These are phyloP conservation scores for Rhodotorula taiwanensis DNA, from an alignment of 768 basidiomycete species.

Conservation along the genomic window DNA sequence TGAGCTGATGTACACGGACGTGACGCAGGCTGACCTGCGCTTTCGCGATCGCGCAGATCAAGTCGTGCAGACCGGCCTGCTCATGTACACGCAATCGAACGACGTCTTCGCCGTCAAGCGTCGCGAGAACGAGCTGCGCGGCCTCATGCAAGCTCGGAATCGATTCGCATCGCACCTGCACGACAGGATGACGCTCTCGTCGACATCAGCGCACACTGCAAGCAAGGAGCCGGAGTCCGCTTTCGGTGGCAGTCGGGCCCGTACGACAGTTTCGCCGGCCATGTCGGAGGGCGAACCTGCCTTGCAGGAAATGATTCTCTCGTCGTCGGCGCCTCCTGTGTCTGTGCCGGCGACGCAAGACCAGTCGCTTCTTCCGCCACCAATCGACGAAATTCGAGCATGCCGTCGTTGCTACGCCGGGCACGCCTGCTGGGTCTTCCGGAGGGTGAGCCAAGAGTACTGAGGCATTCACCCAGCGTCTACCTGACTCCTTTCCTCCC, in stretches of 20 bases:
- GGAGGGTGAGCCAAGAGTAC: conserved; percentile 57
- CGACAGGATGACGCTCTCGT: conserved; percentile 10
- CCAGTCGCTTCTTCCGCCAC: conserved; percentile 67
- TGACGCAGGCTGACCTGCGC: neutral
- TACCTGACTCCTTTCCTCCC: neutral
- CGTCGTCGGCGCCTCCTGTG: neutral
- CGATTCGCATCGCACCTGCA: conserved; percentile 62
- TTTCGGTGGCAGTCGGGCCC: conserved; percentile 1
- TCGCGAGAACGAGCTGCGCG: conserved; percentile 72
- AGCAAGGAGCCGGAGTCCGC: neutral
- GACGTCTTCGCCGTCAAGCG: conserved; percentile 76
- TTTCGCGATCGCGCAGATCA: conserved; percentile 49
- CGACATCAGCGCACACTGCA: neutral
- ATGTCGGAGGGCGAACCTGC: conserved; percentile 3
- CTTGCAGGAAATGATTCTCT: neutral
- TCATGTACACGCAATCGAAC: conserved; percentile 90
- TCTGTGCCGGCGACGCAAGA: too few relatives aligned
- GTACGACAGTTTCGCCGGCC: neutral
- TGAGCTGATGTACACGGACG: neutral
- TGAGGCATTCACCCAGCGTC: conserved; percentile 5
- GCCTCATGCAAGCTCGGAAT: conserved; percentile 73
- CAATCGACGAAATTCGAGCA: conserved; percentile 69
- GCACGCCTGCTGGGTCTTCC: conserved; percentile 89
- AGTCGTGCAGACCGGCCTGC: conserved; percentile 69
- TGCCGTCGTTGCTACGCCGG: conserved; percentile 76